Evolutionary conservation across 2,329 filamentous ascomycete species (phyloP).

Genomic region (Torrubiella hemipterigena): DNA sequence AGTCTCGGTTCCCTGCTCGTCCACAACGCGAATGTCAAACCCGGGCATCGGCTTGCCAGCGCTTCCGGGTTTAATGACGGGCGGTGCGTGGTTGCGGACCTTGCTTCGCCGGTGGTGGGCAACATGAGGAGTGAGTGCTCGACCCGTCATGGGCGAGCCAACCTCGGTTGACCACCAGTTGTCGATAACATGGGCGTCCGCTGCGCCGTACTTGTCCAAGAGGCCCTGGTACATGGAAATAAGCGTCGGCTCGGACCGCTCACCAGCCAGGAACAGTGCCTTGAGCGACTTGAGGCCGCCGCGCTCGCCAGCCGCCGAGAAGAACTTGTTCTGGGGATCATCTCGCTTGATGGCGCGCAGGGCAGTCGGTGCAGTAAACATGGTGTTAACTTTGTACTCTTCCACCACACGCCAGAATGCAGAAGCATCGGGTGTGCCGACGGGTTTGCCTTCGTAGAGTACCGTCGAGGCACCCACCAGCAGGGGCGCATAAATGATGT

Average conservation of each 20-base stretch:
- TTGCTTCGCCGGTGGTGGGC: conserved; percentile 39
- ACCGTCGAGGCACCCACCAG: conserved; percentile 77
- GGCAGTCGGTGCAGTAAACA: conserved; percentile 82
- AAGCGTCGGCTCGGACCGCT: conserved; percentile 80
- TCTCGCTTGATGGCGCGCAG: conserved; percentile 78
- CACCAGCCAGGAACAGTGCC: conserved; percentile 76
- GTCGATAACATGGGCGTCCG: conserved; percentile 43
- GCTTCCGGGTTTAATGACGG: conserved; percentile 66
- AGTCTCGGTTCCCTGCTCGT: conserved; percentile 66
- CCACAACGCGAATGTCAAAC: conserved; percentile 75
- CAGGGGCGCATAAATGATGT: conserved; percentile 81
- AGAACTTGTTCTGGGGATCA: conserved; percentile 60
- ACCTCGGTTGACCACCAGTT: conserved; percentile 53
- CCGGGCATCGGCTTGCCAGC: conserved; percentile 88
- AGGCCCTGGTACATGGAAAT: conserved; percentile 70
- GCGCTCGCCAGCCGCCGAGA: conserved; percentile 50
- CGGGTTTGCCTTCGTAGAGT: conserved; percentile 86
- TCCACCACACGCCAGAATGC: conserved; percentile 82
- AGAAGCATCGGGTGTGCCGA: conserved; percentile 78
- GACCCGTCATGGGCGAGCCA: conserved; percentile 45
- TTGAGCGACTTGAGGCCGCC: conserved; percentile 62
- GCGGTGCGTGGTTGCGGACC: conserved; percentile 24
- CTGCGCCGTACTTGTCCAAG: conserved; percentile 52
- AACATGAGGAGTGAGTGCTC: conserved; percentile 43
- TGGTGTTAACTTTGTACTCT: conserved; percentile 70